Evolutionary conservation across 768 basidiomycete species (phyloP).

Genomic region (Naganishia vishniacii): DNA sequence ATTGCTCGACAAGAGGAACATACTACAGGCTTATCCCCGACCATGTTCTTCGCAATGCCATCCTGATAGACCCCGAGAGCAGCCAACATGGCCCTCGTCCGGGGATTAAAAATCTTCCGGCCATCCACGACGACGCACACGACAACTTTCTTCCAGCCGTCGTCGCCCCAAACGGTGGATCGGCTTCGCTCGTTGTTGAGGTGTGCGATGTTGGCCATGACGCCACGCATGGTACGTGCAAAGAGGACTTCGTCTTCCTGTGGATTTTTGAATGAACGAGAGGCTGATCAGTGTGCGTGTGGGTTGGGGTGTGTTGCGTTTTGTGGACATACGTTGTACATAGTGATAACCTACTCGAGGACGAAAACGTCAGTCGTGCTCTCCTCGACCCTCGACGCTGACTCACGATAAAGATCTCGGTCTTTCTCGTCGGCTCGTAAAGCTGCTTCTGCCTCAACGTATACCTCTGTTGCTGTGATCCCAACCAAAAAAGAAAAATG

Average conservation of each 20-base stretch:
- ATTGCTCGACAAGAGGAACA: conserved; percentile 21
- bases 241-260: conserved; percentile 82
- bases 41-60: conserved; percentile 54
- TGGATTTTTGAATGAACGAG: conserved; percentile 51
- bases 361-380: neutral
- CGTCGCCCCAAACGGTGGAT: conserved; percentile 92
- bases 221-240: conserved; percentile 82
- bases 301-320: neutral
- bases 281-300: conserved; percentile 42
- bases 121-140: conserved; percentile 88
- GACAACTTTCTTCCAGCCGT: conserved; percentile 93
- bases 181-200: conserved; percentile 69
- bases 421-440: conserved; percentile 65
- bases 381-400: neutral
- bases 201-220: conserved; percentile 89
- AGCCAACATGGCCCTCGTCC: conserved; percentile 61
- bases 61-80: conserved; percentile 94
- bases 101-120: conserved; percentile 71
- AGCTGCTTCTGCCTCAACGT: conserved; percentile 68
- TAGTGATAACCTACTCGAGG: conserved; percentile 63
- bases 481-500: neutral
- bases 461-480: conserved; percentile 58
- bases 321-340: conserved; percentile 62
- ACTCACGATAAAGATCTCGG: conserved; percentile 74
- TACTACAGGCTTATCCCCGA: conserved; percentile 71